Conservation (phyloP, 176 grass and related monocot genomes). For the Zea luxurians region DNA sequence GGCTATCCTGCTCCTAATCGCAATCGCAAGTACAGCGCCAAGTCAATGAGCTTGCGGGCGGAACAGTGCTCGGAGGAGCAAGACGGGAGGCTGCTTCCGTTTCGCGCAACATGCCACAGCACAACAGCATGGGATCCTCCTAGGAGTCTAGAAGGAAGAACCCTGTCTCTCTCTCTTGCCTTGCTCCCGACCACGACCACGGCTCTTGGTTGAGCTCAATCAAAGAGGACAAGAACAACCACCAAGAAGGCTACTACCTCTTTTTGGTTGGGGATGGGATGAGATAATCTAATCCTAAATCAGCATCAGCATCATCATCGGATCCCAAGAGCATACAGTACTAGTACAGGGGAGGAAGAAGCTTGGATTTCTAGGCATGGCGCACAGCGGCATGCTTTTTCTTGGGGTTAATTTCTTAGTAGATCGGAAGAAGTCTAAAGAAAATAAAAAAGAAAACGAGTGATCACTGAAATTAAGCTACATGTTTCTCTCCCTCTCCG, state of each 20-base stretch:
- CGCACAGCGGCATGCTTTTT: constrained; percentile 41
- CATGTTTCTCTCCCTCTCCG: constrained; percentile 25
- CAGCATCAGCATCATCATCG: constrained; percentile 33
- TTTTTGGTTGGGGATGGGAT: constrained; percentile 45
- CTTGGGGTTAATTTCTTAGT: constrained; percentile 64
- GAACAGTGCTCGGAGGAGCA: constrained; percentile 17
- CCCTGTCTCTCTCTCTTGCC: neutral
- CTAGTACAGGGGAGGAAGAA: neutral
- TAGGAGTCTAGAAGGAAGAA: constrained; percentile 33
- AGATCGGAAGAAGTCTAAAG: constrained; percentile 29
- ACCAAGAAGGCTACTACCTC: constrained; percentile 36
- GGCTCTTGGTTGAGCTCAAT: constrained; percentile 26
- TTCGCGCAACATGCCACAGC: constrained; percentile 37
- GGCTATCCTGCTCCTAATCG: constrained; percentile 37
- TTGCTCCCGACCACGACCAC: constrained; percentile 1
- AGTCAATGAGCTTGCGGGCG: constrained; percentile 34
- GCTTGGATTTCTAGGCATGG: constrained; percentile 49
- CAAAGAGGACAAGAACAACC: constrained; percentile 33
- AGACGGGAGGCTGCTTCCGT: constrained; percentile 34
- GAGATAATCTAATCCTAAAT: constrained; percentile 58
- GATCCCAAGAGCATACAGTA: constrained; percentile 47
- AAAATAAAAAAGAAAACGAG: constrained; percentile 33
- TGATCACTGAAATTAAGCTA: constrained; percentile 57
- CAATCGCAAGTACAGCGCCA: constrained; percentile 40
- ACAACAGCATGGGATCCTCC: constrained; percentile 42